Percentiles rank a stretch among this genome's conserved stretches.
phyloP scores from a whole-genome alignment of 805 yeast species.

The Saturnispora kantuleensis region DNA sequence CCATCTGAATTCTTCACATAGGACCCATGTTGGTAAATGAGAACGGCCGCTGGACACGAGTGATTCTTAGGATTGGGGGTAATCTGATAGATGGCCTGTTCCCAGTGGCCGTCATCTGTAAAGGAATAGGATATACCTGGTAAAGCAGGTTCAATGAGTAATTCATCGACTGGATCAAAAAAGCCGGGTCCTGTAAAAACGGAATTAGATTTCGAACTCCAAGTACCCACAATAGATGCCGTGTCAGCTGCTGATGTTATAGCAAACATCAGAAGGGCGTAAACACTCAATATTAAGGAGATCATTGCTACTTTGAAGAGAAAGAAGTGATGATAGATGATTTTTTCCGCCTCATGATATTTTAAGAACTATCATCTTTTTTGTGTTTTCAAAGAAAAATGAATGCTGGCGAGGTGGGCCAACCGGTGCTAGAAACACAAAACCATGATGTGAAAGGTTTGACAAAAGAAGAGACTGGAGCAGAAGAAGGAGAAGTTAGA shows the following conservation, averaged over 20 bases:
- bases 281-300: neutral
- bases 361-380: too few species aligned
- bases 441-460: too few species aligned
- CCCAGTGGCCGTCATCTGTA: slow-evolving; percentile 85
- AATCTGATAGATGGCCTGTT: slow-evolving; percentile 81
- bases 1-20: slow-evolving; percentile 59
- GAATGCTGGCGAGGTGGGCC: too few species aligned
- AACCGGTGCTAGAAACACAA: too few species aligned
- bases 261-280: neutral
- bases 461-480: too few species aligned
- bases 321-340: neutral
- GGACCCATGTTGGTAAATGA: slow-evolving; percentile 84
- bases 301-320: neutral
- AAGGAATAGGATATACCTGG: slow-evolving; percentile 93
- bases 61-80: slow-evolving; percentile 63
- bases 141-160: slow-evolving; percentile 86
- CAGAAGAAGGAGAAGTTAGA: too few species aligned
- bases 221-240: slow-evolving; percentile 62
- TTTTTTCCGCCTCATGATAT: too few species aligned
- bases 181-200: slow-evolving; percentile 97
- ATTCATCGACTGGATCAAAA: slow-evolving; percentile 92
- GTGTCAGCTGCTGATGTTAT: slow-evolving; percentile 7
- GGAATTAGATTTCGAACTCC: slow-evolving; percentile 89
- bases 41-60: slow-evolving; percentile 70
- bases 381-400: too few species aligned